Conservation (phyloP, 2,329 filamentous ascomycete species). For the Monosporascus sp. region DNA sequence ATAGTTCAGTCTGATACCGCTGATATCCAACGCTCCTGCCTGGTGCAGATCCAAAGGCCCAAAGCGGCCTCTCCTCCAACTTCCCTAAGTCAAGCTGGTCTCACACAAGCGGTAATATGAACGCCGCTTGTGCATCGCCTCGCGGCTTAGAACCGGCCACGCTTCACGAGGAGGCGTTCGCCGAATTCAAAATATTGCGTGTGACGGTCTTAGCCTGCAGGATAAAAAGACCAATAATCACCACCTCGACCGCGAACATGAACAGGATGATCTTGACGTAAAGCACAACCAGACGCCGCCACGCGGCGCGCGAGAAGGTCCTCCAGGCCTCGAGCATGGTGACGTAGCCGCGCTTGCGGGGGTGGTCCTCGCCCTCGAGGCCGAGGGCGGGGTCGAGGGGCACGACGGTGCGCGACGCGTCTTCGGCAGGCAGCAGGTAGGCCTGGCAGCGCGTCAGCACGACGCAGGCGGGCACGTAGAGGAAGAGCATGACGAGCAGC, state of each 20-base stretch:
- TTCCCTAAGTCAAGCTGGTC: too few species aligned
- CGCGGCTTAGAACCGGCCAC: too few species aligned
- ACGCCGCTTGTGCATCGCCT: too few species aligned
- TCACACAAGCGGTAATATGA: too few species aligned
- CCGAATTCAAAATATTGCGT: too few species aligned
- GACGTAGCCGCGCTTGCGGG: slow-evolving; percentile 60
- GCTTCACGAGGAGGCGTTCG: too few species aligned
- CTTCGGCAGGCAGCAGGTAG: slow-evolving; percentile 69
- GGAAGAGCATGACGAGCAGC: slow-evolving; percentile 47
- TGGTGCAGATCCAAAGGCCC: too few species aligned
- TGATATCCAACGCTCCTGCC: too few species aligned
- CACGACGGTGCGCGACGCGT: slow-evolving; percentile 64
- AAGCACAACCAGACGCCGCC: slow-evolving; percentile 65
- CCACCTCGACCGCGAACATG: slow-evolving; percentile 34
- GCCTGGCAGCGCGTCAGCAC: slow-evolving; percentile 76
- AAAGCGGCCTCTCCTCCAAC: too few species aligned
- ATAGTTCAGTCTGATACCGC: too few species aligned
- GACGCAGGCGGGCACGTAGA: slow-evolving; percentile 68
- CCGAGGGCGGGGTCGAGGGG: slow-evolving; percentile 79
- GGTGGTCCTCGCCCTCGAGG: slow-evolving; percentile 48
- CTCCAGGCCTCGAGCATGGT: slow-evolving; percentile 70
- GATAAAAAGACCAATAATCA: too few species aligned
- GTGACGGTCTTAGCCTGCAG: too few species aligned
- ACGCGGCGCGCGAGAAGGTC: slow-evolving; percentile 64
- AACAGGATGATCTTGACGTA: slow-evolving; percentile 64